These are phyloP conservation scores for Triangularia verruculosa DNA, from an alignment of 2,329 filamentous ascomycete species.

Conservation along the genomic window DNA sequence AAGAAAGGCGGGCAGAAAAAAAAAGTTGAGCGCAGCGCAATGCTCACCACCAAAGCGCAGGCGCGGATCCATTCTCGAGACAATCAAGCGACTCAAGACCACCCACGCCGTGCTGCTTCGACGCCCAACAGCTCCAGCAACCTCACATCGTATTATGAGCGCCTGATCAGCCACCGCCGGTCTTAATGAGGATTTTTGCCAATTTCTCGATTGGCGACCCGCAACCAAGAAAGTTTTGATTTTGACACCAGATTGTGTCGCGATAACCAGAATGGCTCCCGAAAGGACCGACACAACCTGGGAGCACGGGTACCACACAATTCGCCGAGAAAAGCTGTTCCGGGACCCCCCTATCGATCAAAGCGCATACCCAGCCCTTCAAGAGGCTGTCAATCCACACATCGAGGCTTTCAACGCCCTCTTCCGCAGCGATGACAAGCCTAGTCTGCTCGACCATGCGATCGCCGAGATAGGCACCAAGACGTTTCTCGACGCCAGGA, in stretches of 20 bases:
- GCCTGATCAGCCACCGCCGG: neutral
- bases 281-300: conserved; percentile 56
- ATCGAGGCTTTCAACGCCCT: conserved; percentile 94
- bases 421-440: conserved; percentile 66
- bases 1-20: conserved; percentile 19
- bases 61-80: conserved; percentile 3
- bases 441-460: conserved; percentile 63
- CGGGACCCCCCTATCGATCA: conserved; percentile 81
- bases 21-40: conserved; percentile 20
- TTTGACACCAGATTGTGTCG: neutral
- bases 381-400: conserved; percentile 84
- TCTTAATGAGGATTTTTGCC: conserved; percentile 3
- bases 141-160: conserved; percentile 1
- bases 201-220: conserved; percentile 1
- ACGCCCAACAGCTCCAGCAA: neutral
- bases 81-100: neutral
- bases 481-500: conserved; percentile 71
- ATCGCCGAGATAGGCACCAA: conserved; percentile 88
- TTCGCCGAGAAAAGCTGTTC: conserved; percentile 85
- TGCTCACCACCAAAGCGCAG: conserved; percentile 5
- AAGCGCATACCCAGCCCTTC: conserved; percentile 82
- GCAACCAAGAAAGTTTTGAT: conserved; percentile 1
- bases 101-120: neutral
- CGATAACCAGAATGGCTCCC: conserved; percentile 47
- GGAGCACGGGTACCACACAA: conserved; percentile 81